Evolutionary conservation across 768 basidiomycete genomes (phyloP), one percentile per base, ranked within the genome.

Genomic region (Clathrus columnatus): DNA sequence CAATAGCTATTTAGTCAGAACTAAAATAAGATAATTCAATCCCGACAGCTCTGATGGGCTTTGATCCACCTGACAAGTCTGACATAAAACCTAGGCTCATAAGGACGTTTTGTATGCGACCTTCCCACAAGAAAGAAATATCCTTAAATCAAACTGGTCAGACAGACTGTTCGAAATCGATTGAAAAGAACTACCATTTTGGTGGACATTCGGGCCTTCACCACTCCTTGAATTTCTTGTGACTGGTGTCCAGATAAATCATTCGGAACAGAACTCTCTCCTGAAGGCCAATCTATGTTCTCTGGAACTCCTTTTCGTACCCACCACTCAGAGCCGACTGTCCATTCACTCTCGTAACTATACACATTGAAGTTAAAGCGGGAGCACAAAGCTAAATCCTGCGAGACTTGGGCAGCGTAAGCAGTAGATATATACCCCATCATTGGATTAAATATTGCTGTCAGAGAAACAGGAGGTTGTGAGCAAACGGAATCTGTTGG

Each of bases 291-390:
- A 20, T 55, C 26, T 17, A 30, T 51, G 14, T 64, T 58, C 3
- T 67, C 61, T 3, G 58, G 57, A 10, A 61, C 61, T 6, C 69
- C 70, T 50, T 83, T 79, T 20, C 91, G 79, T 65, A 92, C 78
- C 92, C 91, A 96, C 91, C 91, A 96, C 67, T 97, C 94, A 1
- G 88, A 86, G 2, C 95, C 95, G 73, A 97, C 80, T 8, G 90
- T 86, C 86, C 93, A 87, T 67, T 97, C 94, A 68, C 91, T 93
- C 61, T 95, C 91, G 68, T 92, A 97, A 69, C 90, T 93, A 67
- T 97, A 96, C 24, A 94, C 81, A 64, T 98, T 98, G 71, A 97
- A 92, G 66, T 97, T 92, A 65, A 94, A 98, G 20, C 91, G 82
- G 0, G 91, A 87, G 49, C 89, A 89, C 18, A 98, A 67, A 0